Percentiles rank a stretch among this genome's conserved stretches.
Evolutionary conservation across 148 eudicot species (phyloP).

Genomic region (Nyssa sinensis): DNA sequence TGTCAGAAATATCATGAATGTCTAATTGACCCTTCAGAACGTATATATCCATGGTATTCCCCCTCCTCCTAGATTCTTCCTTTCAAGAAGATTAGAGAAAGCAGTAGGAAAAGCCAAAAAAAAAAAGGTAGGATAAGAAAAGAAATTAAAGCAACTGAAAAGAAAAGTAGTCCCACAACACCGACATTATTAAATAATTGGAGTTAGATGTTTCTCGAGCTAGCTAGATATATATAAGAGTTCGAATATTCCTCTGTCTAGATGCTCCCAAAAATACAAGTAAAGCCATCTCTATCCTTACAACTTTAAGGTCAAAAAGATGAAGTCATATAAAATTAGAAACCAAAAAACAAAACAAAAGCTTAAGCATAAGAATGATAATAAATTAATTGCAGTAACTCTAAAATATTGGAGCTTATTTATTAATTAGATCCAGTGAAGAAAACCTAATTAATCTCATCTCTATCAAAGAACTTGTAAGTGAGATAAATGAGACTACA

Average conservation of each 20-base stretch:
- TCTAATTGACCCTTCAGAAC: no score
- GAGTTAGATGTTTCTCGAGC: slow-evolving; percentile 2
- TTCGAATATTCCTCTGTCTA: neutral
- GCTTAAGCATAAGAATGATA: no score
- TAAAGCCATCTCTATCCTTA: neutral
- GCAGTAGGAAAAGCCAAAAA: slow-evolving; percentile 1
- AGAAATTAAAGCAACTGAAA: neutral
- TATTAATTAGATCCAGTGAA: no score
- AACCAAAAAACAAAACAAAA: neutral
- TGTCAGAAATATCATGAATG: no score
- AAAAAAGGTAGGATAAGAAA: neutral
- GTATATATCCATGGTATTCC: no score
- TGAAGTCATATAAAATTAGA: slow-evolving; percentile 1
- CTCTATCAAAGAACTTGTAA: no score
- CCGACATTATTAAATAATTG: slow-evolving; percentile 17
- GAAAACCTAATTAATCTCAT: no score
- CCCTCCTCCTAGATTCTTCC: neutral
- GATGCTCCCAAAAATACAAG: slow-evolving; percentile 5
- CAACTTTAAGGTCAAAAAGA: neutral
- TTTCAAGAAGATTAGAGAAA: slow-evolving; percentile 10
- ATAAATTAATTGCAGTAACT: no score
- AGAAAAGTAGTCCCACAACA: slow-evolving; percentile 3
- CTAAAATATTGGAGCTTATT: no score
- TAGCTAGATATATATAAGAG: neutral
- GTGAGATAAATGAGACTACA: no score